These are phyloP conservation scores for Fusarium vanettenii DNA, from an alignment of 2,329 filamentous ascomycete species.

Conservation along the genomic window DNA sequence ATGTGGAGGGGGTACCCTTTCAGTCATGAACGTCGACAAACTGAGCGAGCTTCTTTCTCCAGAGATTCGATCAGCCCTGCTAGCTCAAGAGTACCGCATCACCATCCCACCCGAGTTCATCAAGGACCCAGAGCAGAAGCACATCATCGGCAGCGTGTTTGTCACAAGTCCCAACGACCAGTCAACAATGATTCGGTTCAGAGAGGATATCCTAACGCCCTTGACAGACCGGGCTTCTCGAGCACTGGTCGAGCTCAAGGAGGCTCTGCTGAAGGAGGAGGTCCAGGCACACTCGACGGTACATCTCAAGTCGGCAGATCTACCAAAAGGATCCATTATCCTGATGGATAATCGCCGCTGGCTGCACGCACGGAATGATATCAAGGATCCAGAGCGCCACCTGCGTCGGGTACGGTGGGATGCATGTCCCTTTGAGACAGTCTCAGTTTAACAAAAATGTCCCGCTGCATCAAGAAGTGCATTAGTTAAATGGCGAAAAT, in stretches of 20 bases:
- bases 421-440: conserved; percentile 40
- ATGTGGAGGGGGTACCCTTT: conserved; percentile 54
- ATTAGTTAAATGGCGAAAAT: neutral
- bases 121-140: conserved; percentile 34
- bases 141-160: conserved; percentile 42
- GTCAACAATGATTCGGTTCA: conserved; percentile 44
- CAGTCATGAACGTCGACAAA: conserved; percentile 49
- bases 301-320: conserved; percentile 41
- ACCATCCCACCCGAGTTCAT: conserved; percentile 50
- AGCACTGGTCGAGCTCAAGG: conserved; percentile 43
- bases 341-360: conserved; percentile 51
- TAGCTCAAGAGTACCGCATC: conserved; percentile 47
- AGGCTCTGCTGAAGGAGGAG: conserved; percentile 23
- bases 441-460: neutral
- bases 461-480: neutral
- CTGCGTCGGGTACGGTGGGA: conserved; percentile 52
- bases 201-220: conserved; percentile 47
- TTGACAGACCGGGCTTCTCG: conserved; percentile 33
- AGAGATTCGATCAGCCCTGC: conserved; percentile 35
- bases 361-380: conserved; percentile 48
- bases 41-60: conserved; percentile 43
- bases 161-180: neutral
- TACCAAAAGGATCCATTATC: conserved; percentile 46
- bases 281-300: conserved; percentile 26
- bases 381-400: conserved; percentile 49